Evolutionary conservation across 176 grass and related monocot species (phyloP), one percentile per base, ranked within the genome.

Genomic region (Oryza glaberrima): DNA sequence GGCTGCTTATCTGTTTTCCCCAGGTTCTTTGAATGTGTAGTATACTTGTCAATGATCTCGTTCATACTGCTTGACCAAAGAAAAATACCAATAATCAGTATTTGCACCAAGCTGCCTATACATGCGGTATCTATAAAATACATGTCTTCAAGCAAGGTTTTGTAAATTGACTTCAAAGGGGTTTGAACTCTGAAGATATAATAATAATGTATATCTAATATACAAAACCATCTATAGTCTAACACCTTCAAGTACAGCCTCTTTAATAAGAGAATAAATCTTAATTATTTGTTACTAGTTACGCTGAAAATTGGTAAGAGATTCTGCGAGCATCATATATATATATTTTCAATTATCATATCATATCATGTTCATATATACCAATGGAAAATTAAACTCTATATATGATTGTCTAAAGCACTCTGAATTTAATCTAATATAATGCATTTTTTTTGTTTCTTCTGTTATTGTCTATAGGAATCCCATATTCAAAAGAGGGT

Each of bases 21-120:
- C 69, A 88, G 83, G 77, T 94, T 90, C 81, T 90, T 97, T 9
- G 94, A 92, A 76, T 94, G 90, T 52, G 82, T 83, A 69, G 56
- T 85, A 19, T 92, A 92, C 88, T 92, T 97, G 79, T 92, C 90
- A 72, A 97, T 74, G 81, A 92, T 87, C 46, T 85, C 86, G 23
- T 94, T 91, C 92, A 94, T 92, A 72, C 94, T 97, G 79, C 75
- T 81, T 58, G 54, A 80, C 7, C 36, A 87, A 84, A 94, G 60
- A 3, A 81, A 83, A 83, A 23, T 7, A 16, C 4, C 67, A 73
- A 77, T 71, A 83, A 83, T 45, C 67, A 75, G 20, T 79, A 83
- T 80, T 69, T 47, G 13, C 16, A 6, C 20, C 45, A 79, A 64
- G 11, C 36, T 40, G 17, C 14, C 65, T 58, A 11, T 14, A 32